Evolutionary conservation across 2,329 filamentous ascomycete species (phyloP).

Genomic region (Ascochyta fabae): DNA sequence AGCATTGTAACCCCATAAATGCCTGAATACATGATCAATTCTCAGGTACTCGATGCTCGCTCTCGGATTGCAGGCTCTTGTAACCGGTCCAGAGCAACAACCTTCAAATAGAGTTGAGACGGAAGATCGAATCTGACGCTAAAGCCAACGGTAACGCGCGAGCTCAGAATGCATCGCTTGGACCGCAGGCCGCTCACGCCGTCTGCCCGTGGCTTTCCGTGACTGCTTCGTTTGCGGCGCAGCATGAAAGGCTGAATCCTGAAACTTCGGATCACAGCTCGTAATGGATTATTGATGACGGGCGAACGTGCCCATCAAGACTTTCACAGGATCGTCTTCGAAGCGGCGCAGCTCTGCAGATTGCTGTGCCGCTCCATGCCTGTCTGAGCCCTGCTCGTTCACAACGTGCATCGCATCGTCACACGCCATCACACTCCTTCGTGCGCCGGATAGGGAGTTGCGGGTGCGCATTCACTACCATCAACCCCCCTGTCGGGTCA

Average conservation of each 20-base stretch:
- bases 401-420: constrained; percentile 24
- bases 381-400: constrained; percentile 6
- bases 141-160: constrained; percentile 33
- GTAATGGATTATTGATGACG: constrained; percentile 11
- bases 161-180: constrained; percentile 24
- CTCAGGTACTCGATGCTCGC: neutral
- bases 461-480: constrained; percentile 10
- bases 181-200: constrained; percentile 32
- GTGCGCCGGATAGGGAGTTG: constrained; percentile 18
- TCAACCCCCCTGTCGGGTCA: constrained; percentile 30
- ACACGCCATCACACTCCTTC: constrained; percentile 28
- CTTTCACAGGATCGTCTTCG: constrained; percentile 22
- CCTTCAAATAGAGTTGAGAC: constrained; percentile 15
- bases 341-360: constrained; percentile 22
- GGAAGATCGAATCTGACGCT: constrained; percentile 21
- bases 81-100: constrained; percentile 13
- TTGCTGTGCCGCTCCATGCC: constrained; percentile 18
- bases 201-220: constrained; percentile 19
- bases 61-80: constrained; percentile 5
- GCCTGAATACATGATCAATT: constrained; percentile 5
- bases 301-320: constrained; percentile 19
- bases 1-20: constrained; percentile 1
- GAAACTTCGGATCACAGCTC: constrained; percentile 36
- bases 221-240: constrained; percentile 27
- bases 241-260: constrained; percentile 27